Evolutionary conservation across 768 basidiomycete genomes (phyloP), one percentile per base, ranked within the genome.

Genomic region (Leccinum arenicola): DNA sequence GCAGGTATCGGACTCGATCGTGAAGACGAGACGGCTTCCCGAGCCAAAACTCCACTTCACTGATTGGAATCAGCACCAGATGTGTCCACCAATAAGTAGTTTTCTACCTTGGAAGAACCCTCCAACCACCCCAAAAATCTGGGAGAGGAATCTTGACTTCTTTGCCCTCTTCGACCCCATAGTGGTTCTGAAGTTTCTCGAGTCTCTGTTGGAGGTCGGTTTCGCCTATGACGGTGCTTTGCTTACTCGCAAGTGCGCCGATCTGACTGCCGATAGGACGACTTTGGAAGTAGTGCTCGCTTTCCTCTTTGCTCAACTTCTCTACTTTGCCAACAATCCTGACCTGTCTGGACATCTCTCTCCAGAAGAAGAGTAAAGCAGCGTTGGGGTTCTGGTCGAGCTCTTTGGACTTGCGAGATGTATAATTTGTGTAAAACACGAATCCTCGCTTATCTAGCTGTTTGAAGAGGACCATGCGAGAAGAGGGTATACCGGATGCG

Each of bases 31-130:
- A 95, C n/a, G 93, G 92, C 67, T 94, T 90, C 31, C 96, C 96
- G n/a, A 84, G 81, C 96, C 96, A 98, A 72, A 98, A 98, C 70
- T 98, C 96, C 53, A 98, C 80, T 75, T 98, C 96, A 60, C 95
- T 97, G 67, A 40, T 53, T 4, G 36, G 52, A 17, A 48, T 72
- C 50, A 68, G 62, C 36, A 21, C 9, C 8, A 14, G 23, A 43
- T 25, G 43, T 40, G 3, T n/a, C 27, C 12, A 25, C 29, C 31
- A 29, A 38, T 3, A 47, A 23, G 17, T 27, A 6, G 10, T 19
- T 40, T 19, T n/a, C 47, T 66, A 96, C 93, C 81, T 82, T 27
- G 96, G 96, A n/a, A 98, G 80, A 35, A 98, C 81, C 65, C 96
- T 81, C 90, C 93, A 97, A 4, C 96, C 96, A 60, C 96, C 96